These are phyloP conservation scores for Xylaria hypoxylon DNA, from an alignment of 2,329 filamentous ascomycete genomes.

Conservation along the genomic window DNA sequence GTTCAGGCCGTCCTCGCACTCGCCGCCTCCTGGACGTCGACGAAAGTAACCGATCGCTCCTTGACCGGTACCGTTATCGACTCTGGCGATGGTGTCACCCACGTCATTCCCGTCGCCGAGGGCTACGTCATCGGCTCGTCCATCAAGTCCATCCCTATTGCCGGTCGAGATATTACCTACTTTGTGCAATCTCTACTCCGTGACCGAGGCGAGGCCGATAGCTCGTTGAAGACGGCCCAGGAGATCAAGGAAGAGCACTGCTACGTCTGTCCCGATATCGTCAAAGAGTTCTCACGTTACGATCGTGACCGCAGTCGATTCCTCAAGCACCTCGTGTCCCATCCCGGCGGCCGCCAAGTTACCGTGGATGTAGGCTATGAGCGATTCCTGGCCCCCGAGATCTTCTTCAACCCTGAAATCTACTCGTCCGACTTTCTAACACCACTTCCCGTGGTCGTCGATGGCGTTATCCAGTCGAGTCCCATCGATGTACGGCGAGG, in stretches of 20 bases:
- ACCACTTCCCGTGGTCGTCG: conserved; percentile 91
- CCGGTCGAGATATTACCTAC: conserved; percentile 97
- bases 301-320: conserved; percentile 93
- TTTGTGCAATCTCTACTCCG: conserved; percentile 96
- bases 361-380: conserved; percentile 96
- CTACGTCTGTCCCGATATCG: conserved; percentile 98
- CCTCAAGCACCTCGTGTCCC: conserved; percentile 86
- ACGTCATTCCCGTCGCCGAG: conserved; percentile 98
- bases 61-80: conserved; percentile 98
- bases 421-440: conserved; percentile 99
- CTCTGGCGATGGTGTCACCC: conserved; percentile 97
- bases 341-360: conserved; percentile 86
- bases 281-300: conserved; percentile 96
- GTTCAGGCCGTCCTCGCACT: conserved; percentile 97
- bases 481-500: conserved; percentile 97
- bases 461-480: conserved; percentile 96
- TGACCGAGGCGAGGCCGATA: conserved; percentile 96
- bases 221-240: conserved; percentile 95
- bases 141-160: conserved; percentile 98
- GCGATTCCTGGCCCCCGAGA: conserved; percentile 96
- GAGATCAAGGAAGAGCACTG: conserved; percentile 99
- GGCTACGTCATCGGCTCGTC: conserved; percentile 99
- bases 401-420: conserved; percentile 99
- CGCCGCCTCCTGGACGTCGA: conserved; percentile 97
- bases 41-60: conserved; percentile 95